Conservation (phyloP, 2,329 filamentous ascomycete species). For the Trichoderma pleuroti region DNA sequence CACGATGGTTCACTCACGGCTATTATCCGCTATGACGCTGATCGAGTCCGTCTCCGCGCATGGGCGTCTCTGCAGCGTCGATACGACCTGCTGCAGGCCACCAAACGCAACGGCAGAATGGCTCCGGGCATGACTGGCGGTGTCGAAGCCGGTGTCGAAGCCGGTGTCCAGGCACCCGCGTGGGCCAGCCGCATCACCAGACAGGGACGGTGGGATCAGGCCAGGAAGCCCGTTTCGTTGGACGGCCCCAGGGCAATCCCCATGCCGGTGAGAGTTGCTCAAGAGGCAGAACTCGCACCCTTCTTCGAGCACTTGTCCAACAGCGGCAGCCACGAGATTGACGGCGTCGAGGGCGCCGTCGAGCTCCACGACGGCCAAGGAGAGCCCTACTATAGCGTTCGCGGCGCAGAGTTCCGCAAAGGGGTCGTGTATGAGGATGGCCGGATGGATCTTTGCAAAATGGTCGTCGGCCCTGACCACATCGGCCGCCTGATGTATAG, state of each 20-base stretch:
- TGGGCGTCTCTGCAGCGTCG: constrained; percentile 37
- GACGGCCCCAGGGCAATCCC: constrained; percentile 32
- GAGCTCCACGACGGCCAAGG: constrained; percentile 35
- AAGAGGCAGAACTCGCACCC: constrained; percentile 32
- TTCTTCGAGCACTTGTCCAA: constrained; percentile 33
- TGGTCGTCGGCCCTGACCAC: constrained; percentile 50
- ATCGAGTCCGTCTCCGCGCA: constrained; percentile 36
- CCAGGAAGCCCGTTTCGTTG: constrained; percentile 31
- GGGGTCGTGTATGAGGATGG: constrained; percentile 49
- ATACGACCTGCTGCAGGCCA: constrained; percentile 34
- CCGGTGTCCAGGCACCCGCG: constrained; percentile 32
- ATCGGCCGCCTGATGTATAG: constrained; percentile 49
- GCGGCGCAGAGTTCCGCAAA: constrained; percentile 36
- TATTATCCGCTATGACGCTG: constrained; percentile 37
- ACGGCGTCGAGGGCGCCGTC: constrained; percentile 25
- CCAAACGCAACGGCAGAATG: constrained; percentile 31
- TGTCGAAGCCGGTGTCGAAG: constrained; percentile 31
- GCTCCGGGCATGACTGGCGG: constrained; percentile 30
- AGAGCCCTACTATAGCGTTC: constrained; percentile 36
- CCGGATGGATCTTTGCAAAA: constrained; percentile 54
- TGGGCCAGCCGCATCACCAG: constrained; percentile 34
- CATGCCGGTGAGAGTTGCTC: constrained; percentile 34
- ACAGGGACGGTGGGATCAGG: constrained; percentile 36
- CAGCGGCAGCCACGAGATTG: constrained; percentile 31
- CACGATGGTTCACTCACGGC: constrained; percentile 35